Evolutionary conservation across 352 stramenopile genomes (phyloP).

Genomic region (Globisporangium yorkense): DNA sequence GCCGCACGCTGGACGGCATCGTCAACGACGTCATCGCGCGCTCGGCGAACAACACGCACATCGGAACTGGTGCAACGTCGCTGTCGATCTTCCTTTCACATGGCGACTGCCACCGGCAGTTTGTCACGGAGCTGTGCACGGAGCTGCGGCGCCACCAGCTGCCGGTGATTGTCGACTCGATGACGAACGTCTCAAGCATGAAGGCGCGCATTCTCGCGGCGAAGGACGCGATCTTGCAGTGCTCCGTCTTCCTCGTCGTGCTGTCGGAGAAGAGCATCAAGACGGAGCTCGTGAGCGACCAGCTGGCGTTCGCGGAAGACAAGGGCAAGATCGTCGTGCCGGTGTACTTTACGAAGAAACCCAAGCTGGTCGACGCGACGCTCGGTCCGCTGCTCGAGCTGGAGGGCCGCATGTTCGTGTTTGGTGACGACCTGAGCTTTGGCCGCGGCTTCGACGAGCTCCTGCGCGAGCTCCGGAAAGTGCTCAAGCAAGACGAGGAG

Average conservation of each 20-base stretch:
- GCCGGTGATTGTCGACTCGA: conserved; percentile 53
- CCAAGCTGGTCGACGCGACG: conserved; percentile 32
- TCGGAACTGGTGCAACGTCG: conserved; percentile 3
- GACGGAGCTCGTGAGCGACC: conserved; percentile 77
- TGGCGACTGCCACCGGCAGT: conserved; percentile 65
- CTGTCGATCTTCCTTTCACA: conserved; percentile 76
- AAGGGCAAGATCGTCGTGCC: conserved; percentile 75
- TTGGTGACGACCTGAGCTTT: conserved; percentile 58
- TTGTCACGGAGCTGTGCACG: conserved; percentile 48
- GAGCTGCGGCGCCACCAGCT: conserved; percentile 47
- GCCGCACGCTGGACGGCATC: conserved; percentile 41
- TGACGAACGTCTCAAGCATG: conserved; percentile 67
- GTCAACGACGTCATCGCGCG: conserved; percentile 49
- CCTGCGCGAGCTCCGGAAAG: conserved; percentile 30
- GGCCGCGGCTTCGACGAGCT: conserved; percentile 57
- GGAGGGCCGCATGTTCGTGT: conserved; percentile 34
- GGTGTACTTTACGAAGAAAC: conserved; percentile 55
- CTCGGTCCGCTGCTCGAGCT: conserved; percentile 34
- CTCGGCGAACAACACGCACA: conserved; percentile 1
- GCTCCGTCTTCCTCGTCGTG: conserved; percentile 64
- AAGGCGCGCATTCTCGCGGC: conserved; percentile 67
- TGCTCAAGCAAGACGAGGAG: conserved; percentile 10
- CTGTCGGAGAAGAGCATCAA: conserved; percentile 69
- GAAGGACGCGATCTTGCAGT: conserved; percentile 74
- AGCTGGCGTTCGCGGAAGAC: conserved; percentile 79